phyloP scores from a whole-genome alignment of 306 rosid genomes.

The Begonia fuchsioides region DNA sequence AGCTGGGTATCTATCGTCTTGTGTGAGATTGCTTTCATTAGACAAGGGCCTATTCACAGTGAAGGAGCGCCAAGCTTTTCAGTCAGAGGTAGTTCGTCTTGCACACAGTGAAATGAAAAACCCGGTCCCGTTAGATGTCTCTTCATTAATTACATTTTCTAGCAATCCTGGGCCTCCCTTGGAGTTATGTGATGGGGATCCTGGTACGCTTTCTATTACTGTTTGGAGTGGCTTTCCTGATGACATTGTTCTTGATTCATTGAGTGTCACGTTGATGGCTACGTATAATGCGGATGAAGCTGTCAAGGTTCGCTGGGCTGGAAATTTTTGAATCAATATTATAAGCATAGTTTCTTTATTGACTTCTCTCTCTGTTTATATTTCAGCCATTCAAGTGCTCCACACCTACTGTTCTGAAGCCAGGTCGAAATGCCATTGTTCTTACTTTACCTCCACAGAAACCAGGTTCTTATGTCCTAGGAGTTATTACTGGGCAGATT shows the following conservation, averaged over 20 bases:
- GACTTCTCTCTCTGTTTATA: slow-evolving; percentile 13
- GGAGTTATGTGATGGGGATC: slow-evolving; percentile 86
- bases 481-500: slow-evolving; percentile 90
- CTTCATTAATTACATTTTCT: slow-evolving; percentile 86
- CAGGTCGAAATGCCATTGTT: slow-evolving; percentile 83
- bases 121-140: slow-evolving; percentile 90
- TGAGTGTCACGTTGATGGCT: slow-evolving; percentile 79
- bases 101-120: slow-evolving; percentile 95
- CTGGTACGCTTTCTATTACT: slow-evolving; percentile 74
- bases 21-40: slow-evolving; percentile 91
- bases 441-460: slow-evolving; percentile 88
- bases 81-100: slow-evolving; percentile 71
- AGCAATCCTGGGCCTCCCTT: slow-evolving; percentile 91
- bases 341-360: not conserved
- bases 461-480: slow-evolving; percentile 96
- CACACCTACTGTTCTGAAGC: slow-evolving; percentile 57
- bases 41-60: slow-evolving; percentile 73
- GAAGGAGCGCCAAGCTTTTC: slow-evolving; percentile 86
- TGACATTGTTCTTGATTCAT: slow-evolving; percentile 86
- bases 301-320: slow-evolving; percentile 54
- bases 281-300: slow-evolving; percentile 83
- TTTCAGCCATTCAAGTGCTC: slow-evolving; percentile 74
- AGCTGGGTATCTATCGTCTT: slow-evolving; percentile 94
- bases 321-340: slow-evolving; percentile 11
- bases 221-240: slow-evolving; percentile 97